Conservation (phyloP, 1,284 basidiomycete genomes). For the Sporisorium reilianum region DNA sequence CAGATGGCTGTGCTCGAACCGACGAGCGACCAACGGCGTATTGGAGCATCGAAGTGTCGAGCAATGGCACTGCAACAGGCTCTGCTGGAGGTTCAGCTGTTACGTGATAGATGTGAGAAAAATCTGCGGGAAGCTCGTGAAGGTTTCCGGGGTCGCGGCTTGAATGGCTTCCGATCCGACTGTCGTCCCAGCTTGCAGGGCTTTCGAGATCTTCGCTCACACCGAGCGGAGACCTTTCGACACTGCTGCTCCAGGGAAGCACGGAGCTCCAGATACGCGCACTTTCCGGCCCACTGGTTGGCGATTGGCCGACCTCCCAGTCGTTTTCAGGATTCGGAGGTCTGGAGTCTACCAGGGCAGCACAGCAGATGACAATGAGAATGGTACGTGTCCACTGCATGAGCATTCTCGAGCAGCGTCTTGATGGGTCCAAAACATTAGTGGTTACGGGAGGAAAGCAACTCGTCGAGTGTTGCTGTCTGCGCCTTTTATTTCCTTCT, state of each 20-base stretch:
- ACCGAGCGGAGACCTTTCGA: neutral
- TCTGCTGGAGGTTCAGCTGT: neutral
- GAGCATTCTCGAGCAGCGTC: neutral
- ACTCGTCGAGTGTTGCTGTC: no score
- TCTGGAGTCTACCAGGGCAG: neutral
- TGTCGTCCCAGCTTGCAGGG: neutral
- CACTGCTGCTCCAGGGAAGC: neutral
- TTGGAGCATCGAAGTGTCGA: neutral
- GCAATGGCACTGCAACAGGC: neutral
- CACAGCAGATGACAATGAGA: neutral
- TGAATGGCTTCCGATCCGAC: neutral
- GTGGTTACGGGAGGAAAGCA: no score
- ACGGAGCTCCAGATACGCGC: neutral
- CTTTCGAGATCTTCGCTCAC: neutral
- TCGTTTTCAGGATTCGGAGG: neutral
- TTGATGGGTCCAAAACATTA: no score
- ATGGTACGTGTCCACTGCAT: neutral
- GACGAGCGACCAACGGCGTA: neutral
- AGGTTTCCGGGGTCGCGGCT: neutral
- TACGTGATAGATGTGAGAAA: neutral
- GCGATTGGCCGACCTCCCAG: constrained; percentile 6
- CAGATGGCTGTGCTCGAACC: neutral
- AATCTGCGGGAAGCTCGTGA: neutral
- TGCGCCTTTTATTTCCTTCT: no score
- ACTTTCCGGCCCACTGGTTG: neutral